phyloP scores from a whole-genome alignment of 176 grass and related monocot genomes.

The Bothriochloa decipiens region DNA sequence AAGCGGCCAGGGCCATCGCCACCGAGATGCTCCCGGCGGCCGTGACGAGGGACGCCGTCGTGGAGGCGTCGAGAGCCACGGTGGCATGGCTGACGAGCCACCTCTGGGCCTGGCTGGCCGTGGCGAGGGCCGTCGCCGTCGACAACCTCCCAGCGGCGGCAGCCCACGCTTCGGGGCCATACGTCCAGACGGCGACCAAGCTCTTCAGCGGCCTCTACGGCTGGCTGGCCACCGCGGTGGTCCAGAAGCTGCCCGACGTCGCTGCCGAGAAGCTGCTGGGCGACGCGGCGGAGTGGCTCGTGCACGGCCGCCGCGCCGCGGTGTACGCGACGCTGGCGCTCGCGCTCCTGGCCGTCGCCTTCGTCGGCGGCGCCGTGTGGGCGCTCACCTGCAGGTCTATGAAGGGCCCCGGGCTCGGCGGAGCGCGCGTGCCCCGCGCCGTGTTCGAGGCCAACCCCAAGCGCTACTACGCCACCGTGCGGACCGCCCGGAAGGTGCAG shows the following conservation, averaged over 20 bases:
- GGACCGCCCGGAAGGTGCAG: neutral
- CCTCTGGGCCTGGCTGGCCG: slow-evolving; percentile 32
- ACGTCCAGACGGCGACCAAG: neutral
- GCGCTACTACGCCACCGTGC: slow-evolving; percentile 34
- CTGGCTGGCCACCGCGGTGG: slow-evolving; percentile 15
- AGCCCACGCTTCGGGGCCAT: neutral
- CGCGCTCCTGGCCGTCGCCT: slow-evolving; percentile 2
- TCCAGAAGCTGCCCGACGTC: slow-evolving; percentile 24
- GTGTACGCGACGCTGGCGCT: neutral
- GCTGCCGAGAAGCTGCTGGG: slow-evolving; percentile 22
- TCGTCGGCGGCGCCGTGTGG: slow-evolving; percentile 39
- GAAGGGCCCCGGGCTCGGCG: slow-evolving; percentile 42
- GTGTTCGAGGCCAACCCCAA: slow-evolving; percentile 31
- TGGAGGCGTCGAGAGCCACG: neutral
- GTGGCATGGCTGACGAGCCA: slow-evolving; percentile 12
- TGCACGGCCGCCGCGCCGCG: neutral
- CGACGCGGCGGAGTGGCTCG: slow-evolving; percentile 6
- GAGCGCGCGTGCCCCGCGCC: slow-evolving; percentile 32
- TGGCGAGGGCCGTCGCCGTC: neutral
- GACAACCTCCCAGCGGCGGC: neutral
- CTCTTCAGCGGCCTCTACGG: neutral
- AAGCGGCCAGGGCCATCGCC: neutral
- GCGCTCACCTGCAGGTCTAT: slow-evolving; percentile 47
- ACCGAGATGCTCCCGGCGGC: slow-evolving; percentile 27
- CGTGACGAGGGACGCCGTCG: slow-evolving; percentile 8